phyloP scores from a whole-genome alignment of 345 rosid genomes.

The Dipteronia dyeriana region DNA sequence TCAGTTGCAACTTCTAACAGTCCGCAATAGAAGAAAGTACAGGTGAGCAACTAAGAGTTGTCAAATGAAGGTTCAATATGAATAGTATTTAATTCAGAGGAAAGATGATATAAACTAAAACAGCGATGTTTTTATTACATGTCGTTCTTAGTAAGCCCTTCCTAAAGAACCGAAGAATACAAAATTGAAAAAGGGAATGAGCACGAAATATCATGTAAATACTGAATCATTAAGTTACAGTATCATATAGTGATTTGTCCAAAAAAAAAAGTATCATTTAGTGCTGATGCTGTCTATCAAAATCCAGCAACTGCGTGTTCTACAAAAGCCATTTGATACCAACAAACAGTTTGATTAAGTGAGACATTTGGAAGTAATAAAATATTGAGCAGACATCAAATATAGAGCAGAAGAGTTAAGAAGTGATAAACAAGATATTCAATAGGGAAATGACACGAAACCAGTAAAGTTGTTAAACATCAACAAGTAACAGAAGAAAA shows the following conservation, averaged over 20 bases:
- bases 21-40: not conserved
- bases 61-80: not conserved
- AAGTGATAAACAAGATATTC: not conserved
- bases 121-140: not conserved
- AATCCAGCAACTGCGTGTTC: too few relatives aligned
- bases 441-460: not conserved
- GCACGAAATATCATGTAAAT: not conserved
- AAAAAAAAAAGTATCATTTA: too few relatives aligned
- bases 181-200: not conserved
- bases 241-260: too few relatives aligned
- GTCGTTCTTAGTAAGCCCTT: not conserved
- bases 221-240: too few relatives aligned
- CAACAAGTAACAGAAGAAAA: not conserved
- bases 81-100: not conserved
- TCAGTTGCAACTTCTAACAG: constrained; percentile 8
- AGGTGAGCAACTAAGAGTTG: not conserved
- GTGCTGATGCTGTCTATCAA: too few relatives aligned
- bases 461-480: not conserved
- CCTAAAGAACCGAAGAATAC: not conserved
- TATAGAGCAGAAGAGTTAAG: not conserved
- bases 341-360: not conserved
- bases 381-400: not conserved
- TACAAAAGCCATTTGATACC: not conserved
- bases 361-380: not conserved
- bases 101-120: not conserved